Evolutionary conservation across 805 yeast genomes (phyloP), one percentile per base, ranked within the genome.

Genomic region (Maudiozyma bulderi): DNA sequence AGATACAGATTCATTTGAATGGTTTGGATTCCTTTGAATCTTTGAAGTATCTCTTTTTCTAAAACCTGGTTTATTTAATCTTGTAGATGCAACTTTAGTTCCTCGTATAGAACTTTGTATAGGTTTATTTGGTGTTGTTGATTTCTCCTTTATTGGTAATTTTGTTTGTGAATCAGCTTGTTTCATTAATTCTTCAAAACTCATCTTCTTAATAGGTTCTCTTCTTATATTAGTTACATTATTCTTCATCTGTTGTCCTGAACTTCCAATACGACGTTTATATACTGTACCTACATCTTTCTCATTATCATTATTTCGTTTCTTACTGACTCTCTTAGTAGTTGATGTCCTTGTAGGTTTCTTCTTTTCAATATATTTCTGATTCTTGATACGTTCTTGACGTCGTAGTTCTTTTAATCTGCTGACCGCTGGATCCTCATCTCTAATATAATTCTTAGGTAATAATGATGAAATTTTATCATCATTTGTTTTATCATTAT

Each of bases 391-490:
- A 39, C 67, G 71, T 53, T 84, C 88, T 40, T 71, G 65, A 51
- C 78, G 69, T 59, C 91, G 69, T 2, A 81, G 78, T 50, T 82
- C 89, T 54, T 84, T 84, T 38, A 84, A 66, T 50, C 84, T 65
- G 37, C 78, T 79, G 8, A 84, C 86, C 4, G 87, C 87, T 0
- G 90, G 88, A 59, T 84, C 91, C 5, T 74, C 70, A 26, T 66
- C 61, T 46, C 72, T 55, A 2, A 59, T 53, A 41, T 66, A 66
- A 40, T 55, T 55, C 39, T 51, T 48, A 0, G 69, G 70, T 32
- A 66, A 47, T 14, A 62, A 43, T 8, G 60, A 47, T 20, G 45
- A 30, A n/a, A 35, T 5, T 28, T 54, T 54, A 3, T 52, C 52
- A 13, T 13, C 15, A 35, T n/a, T 35, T 13, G 13, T 13, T n/a